Evolutionary conservation across 768 basidiomycete species (phyloP).

Genomic region (Trametes gibbosa): DNA sequence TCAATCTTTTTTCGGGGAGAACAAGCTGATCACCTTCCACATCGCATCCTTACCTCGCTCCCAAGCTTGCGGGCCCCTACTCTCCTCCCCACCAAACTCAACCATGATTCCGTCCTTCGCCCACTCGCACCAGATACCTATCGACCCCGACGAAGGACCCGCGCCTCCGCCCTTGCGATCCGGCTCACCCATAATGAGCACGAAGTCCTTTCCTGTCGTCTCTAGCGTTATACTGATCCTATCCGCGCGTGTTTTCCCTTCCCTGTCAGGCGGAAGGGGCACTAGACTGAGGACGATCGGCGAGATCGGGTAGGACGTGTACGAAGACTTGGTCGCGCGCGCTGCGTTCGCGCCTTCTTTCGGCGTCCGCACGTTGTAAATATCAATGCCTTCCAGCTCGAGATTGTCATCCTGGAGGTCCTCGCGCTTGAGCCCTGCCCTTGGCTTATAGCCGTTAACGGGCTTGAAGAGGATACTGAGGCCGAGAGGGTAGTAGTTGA

Average conservation of each 20-base stretch:
- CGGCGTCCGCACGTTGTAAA: conserved; percentile 64
- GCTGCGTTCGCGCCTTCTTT: conserved; percentile 28
- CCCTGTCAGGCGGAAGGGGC: conserved; percentile 13
- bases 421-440: conserved; percentile 40
- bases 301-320: conserved; percentile 53
- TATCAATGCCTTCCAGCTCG: conserved; percentile 68
- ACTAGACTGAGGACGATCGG: conserved; percentile 50
- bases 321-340: conserved; percentile 40
- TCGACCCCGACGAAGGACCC: conserved; percentile 79
- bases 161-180: conserved; percentile 87
- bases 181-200: conserved; percentile 77
- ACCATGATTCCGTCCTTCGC: conserved; percentile 76
- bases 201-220: conserved; percentile 77
- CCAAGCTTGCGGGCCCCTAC: conserved; percentile 82
- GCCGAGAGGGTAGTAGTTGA: conserved; percentile 79
- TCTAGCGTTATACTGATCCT: conserved; percentile 42
- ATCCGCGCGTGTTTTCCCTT: conserved; percentile 34
- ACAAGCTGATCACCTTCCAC: conserved; percentile 76
- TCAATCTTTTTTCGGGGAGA: conserved; percentile 30
- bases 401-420: conserved; percentile 52
- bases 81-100: conserved; percentile 78
- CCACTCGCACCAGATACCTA: conserved; percentile 96
- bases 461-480: conserved; percentile 80
- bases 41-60: conserved; percentile 78
- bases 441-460: conserved; percentile 58